Evolutionary conservation across 208 protist species (phyloP).

Genomic region (Trypanosoma cruzi): DNA sequence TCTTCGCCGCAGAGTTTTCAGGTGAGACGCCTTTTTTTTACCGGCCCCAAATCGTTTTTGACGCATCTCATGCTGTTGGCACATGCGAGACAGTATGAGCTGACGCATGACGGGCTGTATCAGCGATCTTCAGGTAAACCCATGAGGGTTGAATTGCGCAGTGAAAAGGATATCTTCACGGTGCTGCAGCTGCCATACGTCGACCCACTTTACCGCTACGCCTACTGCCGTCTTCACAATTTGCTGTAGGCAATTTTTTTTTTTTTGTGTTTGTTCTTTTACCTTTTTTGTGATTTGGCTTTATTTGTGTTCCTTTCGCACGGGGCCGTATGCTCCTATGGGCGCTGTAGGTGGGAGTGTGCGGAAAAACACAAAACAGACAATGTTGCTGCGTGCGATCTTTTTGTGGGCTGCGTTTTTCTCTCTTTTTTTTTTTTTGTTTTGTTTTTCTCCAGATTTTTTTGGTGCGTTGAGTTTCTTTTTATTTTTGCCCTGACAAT

Average conservation of each 20-base stretch:
- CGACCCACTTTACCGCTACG: slow-evolving; percentile 55
- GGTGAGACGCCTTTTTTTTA: slow-evolving; percentile 55
- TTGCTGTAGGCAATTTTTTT: slow-evolving; percentile 10
- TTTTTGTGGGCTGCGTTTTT: neutral
- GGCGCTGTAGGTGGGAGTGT: neutral
- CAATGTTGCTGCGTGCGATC: too few species aligned
- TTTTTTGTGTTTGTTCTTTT: neutral
- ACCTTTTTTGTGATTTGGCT: neutral
- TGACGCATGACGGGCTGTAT: slow-evolving; percentile 63
- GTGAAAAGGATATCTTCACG: slow-evolving; percentile 54
- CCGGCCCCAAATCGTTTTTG: slow-evolving; percentile 60
- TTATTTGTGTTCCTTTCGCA: neutral
- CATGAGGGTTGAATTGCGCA: slow-evolving; percentile 31
- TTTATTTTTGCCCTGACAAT: too few species aligned
- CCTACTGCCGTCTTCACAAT: slow-evolving; percentile 56
- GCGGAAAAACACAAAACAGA: too few species aligned
- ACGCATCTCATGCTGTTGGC: slow-evolving; percentile 54
- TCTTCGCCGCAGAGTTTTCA: slow-evolving; percentile 35
- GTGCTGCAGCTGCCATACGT: slow-evolving; percentile 54
- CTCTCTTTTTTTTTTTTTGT: neutral
- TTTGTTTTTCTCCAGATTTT: neutral
- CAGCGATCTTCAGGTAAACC: neutral
- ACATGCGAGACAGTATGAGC: slow-evolving; percentile 42
- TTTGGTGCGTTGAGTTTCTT: neutral
- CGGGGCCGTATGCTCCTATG: neutral